phyloP scores from a whole-genome alignment of 805 yeast species.

The Metschnikowia lochheadii region DNA sequence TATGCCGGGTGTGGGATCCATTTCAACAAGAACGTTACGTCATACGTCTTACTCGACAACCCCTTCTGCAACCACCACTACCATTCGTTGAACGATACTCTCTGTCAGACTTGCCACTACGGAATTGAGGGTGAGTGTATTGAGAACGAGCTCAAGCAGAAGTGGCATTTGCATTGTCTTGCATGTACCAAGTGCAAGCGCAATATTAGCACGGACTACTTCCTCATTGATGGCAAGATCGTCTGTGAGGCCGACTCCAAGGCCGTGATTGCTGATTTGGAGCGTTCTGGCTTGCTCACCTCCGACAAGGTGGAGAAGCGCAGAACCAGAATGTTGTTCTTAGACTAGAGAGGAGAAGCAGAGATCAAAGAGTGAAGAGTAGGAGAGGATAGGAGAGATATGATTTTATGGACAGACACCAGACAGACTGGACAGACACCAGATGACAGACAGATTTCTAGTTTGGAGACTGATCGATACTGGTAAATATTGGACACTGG shows the following conservation, averaged over 20 bases:
- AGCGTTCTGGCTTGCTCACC: constrained; percentile 14
- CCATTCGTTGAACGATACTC: constrained; percentile 70
- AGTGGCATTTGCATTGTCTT: constrained; percentile 76
- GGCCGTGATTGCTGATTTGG: constrained; percentile 22
- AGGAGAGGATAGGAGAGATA: no score
- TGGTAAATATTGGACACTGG: no score
- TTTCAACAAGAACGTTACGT: constrained; percentile 58
- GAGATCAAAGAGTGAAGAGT: no score
- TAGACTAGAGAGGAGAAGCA: constrained; percentile 16
- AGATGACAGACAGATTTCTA: no score
- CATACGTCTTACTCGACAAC: constrained; percentile 72
- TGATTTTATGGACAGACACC: no score
- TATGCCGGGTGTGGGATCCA: constrained; percentile 46
- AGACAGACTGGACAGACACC: no score
- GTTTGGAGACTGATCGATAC: no score
- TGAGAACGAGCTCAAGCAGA: constrained; percentile 64
- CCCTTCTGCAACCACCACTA: constrained; percentile 82
- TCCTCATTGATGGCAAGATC: constrained; percentile 45
- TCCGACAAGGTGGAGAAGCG: constrained; percentile 40
- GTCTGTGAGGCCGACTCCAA: constrained; percentile 49
- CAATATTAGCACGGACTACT: constrained; percentile 50
- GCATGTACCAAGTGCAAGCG: constrained; percentile 58
- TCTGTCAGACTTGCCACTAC: constrained; percentile 63
- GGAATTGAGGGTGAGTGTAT: constrained; percentile 92
- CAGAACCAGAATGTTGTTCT: constrained; percentile 38